These are phyloP conservation scores for Sporothrix brasiliensis DNA, from an alignment of 2,329 filamentous ascomycete species.

Conservation along the genomic window DNA sequence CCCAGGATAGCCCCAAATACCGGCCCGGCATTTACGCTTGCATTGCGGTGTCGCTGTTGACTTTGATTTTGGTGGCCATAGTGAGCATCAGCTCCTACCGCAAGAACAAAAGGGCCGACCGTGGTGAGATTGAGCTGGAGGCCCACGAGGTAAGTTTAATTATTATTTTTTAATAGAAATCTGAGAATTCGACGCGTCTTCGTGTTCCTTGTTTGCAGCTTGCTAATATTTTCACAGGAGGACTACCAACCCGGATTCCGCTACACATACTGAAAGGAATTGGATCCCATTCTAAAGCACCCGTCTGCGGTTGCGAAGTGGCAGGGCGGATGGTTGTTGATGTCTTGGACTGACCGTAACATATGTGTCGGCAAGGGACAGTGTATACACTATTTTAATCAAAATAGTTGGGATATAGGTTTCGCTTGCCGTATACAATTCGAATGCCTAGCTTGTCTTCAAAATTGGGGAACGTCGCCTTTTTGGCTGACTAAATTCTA, in stretches of 20 bases:
- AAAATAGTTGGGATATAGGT: neutral
- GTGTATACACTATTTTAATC: neutral
- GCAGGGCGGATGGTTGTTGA: too few relatives aligned
- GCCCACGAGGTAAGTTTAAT: slow-evolving; percentile 47
- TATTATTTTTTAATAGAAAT: too few relatives aligned
- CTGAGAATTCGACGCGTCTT: too few relatives aligned
- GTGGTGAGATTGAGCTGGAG: slow-evolving; percentile 57
- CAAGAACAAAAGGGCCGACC: slow-evolving; percentile 56
- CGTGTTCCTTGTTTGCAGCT: too few relatives aligned
- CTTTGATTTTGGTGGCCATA: slow-evolving; percentile 50
- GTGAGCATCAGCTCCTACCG: slow-evolving; percentile 49
- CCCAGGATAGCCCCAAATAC: slow-evolving; percentile 57
- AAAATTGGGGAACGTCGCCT: neutral
- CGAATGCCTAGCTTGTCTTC: neutral
- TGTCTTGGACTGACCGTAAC: too few relatives aligned
- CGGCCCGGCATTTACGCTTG: slow-evolving; percentile 59
- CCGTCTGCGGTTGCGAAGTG: too few relatives aligned
- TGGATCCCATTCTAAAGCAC: neutral
- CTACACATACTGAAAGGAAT: slow-evolving; percentile 45
- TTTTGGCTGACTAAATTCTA: neutral
- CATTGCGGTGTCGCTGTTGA: slow-evolving; percentile 54
- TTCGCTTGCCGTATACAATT: neutral
- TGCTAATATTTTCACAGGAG: slow-evolving; percentile 39
- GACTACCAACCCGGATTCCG: slow-evolving; percentile 48
- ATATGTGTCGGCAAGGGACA: neutral